phyloP scores from a whole-genome alignment of 1,284 basidiomycete genomes.

The Sanghuangporus sanghuang region DNA sequence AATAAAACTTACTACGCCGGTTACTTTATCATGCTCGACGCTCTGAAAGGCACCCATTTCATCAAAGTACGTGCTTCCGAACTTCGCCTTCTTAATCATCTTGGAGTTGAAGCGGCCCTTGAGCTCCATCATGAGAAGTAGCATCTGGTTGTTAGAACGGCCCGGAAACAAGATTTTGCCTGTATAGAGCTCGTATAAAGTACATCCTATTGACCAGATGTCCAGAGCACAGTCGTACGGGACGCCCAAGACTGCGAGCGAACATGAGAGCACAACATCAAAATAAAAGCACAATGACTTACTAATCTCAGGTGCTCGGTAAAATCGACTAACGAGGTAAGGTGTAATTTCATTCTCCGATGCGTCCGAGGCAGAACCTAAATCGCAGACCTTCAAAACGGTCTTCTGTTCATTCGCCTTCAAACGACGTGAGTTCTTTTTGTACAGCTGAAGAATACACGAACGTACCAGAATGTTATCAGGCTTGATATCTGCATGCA shows the following conservation, averaged over 20 bases:
- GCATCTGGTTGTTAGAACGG: conserved; percentile 96
- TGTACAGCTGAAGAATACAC: conserved; percentile 10
- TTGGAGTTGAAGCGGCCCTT: conserved; percentile 92
- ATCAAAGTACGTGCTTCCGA: conserved; percentile 91
- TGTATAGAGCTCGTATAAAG: conserved; percentile 95
- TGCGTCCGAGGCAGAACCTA: conserved; percentile 92
- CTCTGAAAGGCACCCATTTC: conserved; percentile 81
- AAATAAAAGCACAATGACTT: conserved; percentile 29
- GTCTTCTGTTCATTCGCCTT: conserved; percentile 96
- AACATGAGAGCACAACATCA: conserved; percentile 19
- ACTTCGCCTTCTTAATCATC: conserved; percentile 92
- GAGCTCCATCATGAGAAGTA: conserved; percentile 94
- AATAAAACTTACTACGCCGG: conserved; percentile 62
- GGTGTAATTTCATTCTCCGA: conserved; percentile 97
- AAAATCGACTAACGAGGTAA: conserved; percentile 96
- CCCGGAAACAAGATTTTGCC: conserved; percentile 99
- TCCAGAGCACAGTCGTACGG: conserved; percentile 94
- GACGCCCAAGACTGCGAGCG: conserved; percentile 77
- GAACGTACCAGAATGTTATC: conserved; percentile 85
- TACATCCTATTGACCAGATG: conserved; percentile 97
- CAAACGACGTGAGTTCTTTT: conserved; percentile 8
- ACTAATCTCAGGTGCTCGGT: conserved; percentile 99
- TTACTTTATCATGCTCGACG: conserved; percentile 79
- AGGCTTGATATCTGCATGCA: conserved; percentile 98
- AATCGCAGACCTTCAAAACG: conserved; percentile 89